These are phyloP conservation scores for Ophioceras dolichostomum DNA, from an alignment of 2,329 filamentous ascomycete genomes.

Conservation along the genomic window DNA sequence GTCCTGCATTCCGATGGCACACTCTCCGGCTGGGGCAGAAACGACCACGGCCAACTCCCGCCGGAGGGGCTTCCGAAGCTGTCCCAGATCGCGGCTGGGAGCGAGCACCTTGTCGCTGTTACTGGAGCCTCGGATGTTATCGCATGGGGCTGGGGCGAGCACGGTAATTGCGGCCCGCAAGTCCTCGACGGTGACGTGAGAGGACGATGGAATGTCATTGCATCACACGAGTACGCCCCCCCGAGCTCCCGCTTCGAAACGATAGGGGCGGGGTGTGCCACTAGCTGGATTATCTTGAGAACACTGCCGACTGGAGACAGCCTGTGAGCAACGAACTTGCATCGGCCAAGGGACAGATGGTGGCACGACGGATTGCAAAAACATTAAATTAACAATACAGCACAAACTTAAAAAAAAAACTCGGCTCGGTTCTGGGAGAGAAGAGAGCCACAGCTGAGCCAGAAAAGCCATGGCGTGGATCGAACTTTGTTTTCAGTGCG, in stretches of 20 bases:
- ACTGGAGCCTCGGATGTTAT: constrained; percentile 54
- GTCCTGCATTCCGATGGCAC: constrained; percentile 49
- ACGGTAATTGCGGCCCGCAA: constrained; percentile 78
- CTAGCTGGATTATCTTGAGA: constrained; percentile 59
- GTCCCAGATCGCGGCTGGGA: constrained; percentile 62
- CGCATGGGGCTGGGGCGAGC: constrained; percentile 94
- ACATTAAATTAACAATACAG: neutral
- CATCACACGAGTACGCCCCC: constrained; percentile 41
- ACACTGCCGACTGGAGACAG: neutral
- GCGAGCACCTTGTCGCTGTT: constrained; percentile 76
- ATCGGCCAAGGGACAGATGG: neutral
- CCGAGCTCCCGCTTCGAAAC: constrained; percentile 37
- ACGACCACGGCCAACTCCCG: constrained; percentile 74
- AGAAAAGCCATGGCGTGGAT: too few relatives aligned
- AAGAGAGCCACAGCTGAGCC: too few relatives aligned
- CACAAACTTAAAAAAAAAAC: too few relatives aligned
- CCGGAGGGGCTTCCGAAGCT: constrained; percentile 46
- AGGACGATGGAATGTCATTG: constrained; percentile 55
- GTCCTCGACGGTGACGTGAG: constrained; percentile 51
- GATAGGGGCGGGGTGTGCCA: constrained; percentile 81
- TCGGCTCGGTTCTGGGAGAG: too few relatives aligned
- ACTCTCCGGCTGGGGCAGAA: constrained; percentile 65
- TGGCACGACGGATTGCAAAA: too few relatives aligned
- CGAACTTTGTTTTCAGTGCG: too few relatives aligned
- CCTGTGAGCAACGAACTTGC: too few relatives aligned